phyloP scores from a whole-genome alignment of 352 stramenopile species.

The Pythium aquatile region DNA sequence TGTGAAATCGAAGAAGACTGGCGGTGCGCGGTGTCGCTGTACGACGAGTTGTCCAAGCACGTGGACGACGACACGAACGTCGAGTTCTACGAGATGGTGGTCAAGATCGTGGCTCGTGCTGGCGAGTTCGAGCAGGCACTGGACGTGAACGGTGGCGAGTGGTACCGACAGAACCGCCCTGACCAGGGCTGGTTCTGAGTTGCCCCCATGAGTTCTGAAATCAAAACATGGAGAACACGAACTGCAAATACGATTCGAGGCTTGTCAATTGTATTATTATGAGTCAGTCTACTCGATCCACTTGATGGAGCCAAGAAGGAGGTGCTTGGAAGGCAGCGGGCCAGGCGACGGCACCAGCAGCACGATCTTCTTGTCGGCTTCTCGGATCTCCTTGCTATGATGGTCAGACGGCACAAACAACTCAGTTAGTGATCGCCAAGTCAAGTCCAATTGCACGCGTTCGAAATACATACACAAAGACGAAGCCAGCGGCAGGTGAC shows the following conservation, averaged over 20 bases:
- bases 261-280: slow-evolving; percentile 1
- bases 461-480: slow-evolving; percentile 68
- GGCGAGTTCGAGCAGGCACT: slow-evolving; percentile 85
- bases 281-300: slow-evolving; percentile 66
- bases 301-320: slow-evolving; percentile 82
- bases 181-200: slow-evolving; percentile 60
- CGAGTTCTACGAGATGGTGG: slow-evolving; percentile 76
- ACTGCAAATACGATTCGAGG: neutral
- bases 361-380: slow-evolving; percentile 76
- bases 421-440: neutral
- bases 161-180: slow-evolving; percentile 79
- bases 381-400: slow-evolving; percentile 70
- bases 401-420: neutral
- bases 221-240: neutral
- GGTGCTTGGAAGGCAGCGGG: slow-evolving; percentile 71
- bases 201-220: neutral
- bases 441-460: neutral
- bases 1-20: slow-evolving; percentile 70
- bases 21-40: slow-evolving; percentile 71
- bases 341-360: slow-evolving; percentile 82
- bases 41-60: slow-evolving; percentile 61
- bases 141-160: slow-evolving; percentile 79
- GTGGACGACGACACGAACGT: slow-evolving; percentile 63
- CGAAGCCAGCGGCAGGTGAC: slow-evolving; percentile 69
- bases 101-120: slow-evolving; percentile 79